Percentiles rank a stretch among this genome's conserved stretches.
These are phyloP conservation scores for Terfezia claveryi DNA, from an alignment of 495 filamentous ascomycete genomes.

Conservation along the genomic window DNA sequence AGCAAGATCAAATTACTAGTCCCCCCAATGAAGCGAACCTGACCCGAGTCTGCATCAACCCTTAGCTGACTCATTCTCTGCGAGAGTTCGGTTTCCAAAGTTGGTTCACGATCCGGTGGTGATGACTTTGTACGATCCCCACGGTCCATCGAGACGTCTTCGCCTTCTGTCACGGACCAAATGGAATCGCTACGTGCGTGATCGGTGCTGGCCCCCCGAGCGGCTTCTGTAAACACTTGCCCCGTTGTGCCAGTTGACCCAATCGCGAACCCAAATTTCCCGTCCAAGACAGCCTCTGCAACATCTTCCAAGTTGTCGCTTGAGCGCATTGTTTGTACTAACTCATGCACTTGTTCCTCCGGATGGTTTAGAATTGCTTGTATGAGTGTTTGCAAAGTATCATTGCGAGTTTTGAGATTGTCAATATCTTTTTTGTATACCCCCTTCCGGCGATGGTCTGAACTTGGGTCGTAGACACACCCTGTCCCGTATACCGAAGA, in stretches of 20 bases:
- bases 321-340: conserved; percentile 70
- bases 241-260: conserved; percentile 6
- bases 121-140: conserved; percentile 26
- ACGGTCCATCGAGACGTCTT: background rate
- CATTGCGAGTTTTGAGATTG: conserved; percentile 63
- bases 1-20: conserved; percentile 85
- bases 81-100: conserved; percentile 69
- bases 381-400: conserved; percentile 74
- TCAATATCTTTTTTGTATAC: conserved; percentile 92
- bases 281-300: conserved; percentile 46
- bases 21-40: conserved; percentile 78
- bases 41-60: conserved; percentile 50
- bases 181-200: conserved; percentile 1
- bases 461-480: conserved; percentile 86
- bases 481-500: conserved; percentile 85
- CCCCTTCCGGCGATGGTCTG: conserved; percentile 85
- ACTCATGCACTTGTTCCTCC: conserved; percentile 56
- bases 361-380: conserved; percentile 81
- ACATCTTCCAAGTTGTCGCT: conserved; percentile 84
- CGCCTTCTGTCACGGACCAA: conserved; percentile 18
- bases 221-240: background rate
- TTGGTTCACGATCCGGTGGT: conserved; percentile 26
- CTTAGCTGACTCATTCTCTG: conserved; percentile 82
- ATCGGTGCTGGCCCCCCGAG: background rate
- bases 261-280: conserved; percentile 20